Percentiles rank a stretch among this genome's conserved stretches.
These are phyloP conservation scores for Zasmidium cellare DNA, from an alignment of 2,329 filamentous ascomycete genomes.

Conservation along the genomic window DNA sequence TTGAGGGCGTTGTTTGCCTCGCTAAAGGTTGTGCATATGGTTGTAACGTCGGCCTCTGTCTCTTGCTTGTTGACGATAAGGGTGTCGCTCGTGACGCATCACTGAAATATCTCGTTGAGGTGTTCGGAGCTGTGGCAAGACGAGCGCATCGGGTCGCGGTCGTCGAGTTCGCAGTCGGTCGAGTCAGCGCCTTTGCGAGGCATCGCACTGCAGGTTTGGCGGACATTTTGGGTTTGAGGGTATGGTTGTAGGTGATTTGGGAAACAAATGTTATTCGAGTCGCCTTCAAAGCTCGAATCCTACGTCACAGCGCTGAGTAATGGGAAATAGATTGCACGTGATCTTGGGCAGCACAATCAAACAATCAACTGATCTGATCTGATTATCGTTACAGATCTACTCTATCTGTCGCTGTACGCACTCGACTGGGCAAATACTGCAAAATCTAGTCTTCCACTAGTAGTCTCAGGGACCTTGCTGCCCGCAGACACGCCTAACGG, in stretches of 20 bases:
- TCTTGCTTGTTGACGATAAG: constrained; percentile 23
- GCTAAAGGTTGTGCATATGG: constrained; percentile 28
- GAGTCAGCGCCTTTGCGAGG: constrained; percentile 6
- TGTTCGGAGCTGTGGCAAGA: constrained; percentile 1
- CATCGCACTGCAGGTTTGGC: constrained; percentile 10
- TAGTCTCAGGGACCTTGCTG: constrained; percentile 1
- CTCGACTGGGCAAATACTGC: constrained; percentile 21
- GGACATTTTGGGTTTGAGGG: constrained; percentile 5
- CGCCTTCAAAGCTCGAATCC: neutral
- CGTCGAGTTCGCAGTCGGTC: neutral
- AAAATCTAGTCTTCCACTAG: constrained; percentile 13
- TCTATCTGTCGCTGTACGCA: constrained; percentile 20
- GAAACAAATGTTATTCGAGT: neutral
- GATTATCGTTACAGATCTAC: too few species aligned
- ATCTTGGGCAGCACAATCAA: too few species aligned
- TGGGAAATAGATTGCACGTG: neutral
- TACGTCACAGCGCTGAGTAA: neutral
- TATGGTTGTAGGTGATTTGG: neutral
- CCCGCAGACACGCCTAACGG: constrained; percentile 12
- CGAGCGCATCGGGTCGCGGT: constrained; percentile 2
- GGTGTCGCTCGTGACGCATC: constrained; percentile 22
- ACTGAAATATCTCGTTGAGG: constrained; percentile 16
- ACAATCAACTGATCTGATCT: too few species aligned
- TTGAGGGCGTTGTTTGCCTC: constrained; percentile 27
- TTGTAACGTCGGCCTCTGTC: constrained; percentile 25